phyloP scores from a whole-genome alignment of 352 stramenopile species.

The Vaucheria bursata region DNA sequence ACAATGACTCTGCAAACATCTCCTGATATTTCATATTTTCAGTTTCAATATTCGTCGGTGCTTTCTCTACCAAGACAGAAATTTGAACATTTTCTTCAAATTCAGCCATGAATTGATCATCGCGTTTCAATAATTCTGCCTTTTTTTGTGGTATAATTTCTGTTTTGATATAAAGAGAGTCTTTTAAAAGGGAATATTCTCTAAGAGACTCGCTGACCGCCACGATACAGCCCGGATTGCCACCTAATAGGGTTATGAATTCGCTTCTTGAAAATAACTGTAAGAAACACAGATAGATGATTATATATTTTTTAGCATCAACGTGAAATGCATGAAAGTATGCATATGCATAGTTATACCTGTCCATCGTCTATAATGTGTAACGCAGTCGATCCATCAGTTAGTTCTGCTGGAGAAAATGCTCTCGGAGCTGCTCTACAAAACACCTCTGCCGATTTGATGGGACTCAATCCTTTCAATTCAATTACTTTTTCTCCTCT shows the following conservation, averaged over 20 bases:
- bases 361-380: neutral
- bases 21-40: neutral
- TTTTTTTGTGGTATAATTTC: neutral
- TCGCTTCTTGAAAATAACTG: neutral
- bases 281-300: neutral
- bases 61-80: neutral
- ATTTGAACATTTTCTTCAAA: neutral
- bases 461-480: no score
- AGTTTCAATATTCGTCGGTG: neutral
- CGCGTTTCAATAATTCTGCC: neutral
- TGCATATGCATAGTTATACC: neutral
- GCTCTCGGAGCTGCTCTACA: neutral
- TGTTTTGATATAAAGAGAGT: neutral
- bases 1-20: neutral
- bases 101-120: neutral
- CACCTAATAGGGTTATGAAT: neutral
- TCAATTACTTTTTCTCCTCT: no score
- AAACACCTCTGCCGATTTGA: constrained; percentile 7
- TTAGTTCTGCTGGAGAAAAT: neutral
- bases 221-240: neutral
- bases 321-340: no score
- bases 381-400: neutral
- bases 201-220: neutral
- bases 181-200: neutral
- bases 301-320: no score